Evolutionary conservation across 768 basidiomycete species (phyloP).

Genomic region (Russula dissimulans): DNA sequence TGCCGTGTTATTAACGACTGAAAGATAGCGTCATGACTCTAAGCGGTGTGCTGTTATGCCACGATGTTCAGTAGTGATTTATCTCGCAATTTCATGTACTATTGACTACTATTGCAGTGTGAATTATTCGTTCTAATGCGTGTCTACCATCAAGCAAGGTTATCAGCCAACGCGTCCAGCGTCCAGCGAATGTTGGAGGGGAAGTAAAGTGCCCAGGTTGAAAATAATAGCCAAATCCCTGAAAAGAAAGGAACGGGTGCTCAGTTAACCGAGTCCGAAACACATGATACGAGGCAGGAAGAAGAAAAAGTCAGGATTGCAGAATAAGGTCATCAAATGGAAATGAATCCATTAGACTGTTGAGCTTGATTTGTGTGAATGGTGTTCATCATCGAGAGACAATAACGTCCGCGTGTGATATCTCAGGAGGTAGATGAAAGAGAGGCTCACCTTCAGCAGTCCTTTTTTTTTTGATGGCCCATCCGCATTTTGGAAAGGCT

Average conservation of each 20-base stretch:
- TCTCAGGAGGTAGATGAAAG: not conserved
- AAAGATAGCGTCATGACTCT: too few relatives aligned
- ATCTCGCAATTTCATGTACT: too few relatives aligned
- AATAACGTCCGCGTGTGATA: not conserved
- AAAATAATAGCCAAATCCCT: not conserved
- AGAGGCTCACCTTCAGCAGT: not conserved
- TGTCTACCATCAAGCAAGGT: not conserved
- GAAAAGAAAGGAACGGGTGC: not conserved
- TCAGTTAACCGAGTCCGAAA: not conserved
- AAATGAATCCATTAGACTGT: conserved; percentile 36
- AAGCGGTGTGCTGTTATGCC: too few relatives aligned
- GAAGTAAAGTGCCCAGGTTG: not conserved
- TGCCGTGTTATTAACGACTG: too few relatives aligned
- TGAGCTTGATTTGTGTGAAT: conserved; percentile 39
- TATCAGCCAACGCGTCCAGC: not conserved
- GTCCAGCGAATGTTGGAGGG: not conserved
- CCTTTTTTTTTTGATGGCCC: too few relatives aligned
- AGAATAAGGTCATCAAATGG: conserved; percentile 36
- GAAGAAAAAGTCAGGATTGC: conserved; percentile 34
- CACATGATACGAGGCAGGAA: not conserved
- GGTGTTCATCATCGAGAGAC: conserved; percentile 29
- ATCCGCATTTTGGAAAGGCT: too few relatives aligned
- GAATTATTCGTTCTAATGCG: too few relatives aligned
- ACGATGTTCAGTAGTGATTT: too few relatives aligned
- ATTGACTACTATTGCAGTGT: too few relatives aligned